Base-by-base conservation (phyloP, 106 monocot genomes). In the Xerophyta viscosa region DNA sequence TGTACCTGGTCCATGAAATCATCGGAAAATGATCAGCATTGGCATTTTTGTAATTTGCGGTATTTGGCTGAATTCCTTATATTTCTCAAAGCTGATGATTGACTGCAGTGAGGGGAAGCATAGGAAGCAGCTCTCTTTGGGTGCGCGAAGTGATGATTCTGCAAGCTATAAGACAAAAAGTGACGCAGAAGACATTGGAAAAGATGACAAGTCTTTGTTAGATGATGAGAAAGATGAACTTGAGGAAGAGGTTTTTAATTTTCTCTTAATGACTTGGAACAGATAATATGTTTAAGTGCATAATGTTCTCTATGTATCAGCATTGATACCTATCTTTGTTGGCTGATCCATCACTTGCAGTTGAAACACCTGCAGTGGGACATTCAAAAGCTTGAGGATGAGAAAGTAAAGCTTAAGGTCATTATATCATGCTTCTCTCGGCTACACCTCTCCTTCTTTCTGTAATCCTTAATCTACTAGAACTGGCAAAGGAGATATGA, bases 381-480 rank as follows among this genome's bases (percentile, higher is more conserved):
- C 31, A 70, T 82, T 66, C 72, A 73, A 36, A 64, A 27, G 23
- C 68, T 82, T 47, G 69, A 77, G 37, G 82, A 82, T 20, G 49
- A 82, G 31, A 82, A 82, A 69, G 52, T 60, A 44, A 60, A 66
- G 17, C 54, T 73, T 18, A 64, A 69, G 82, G 82, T 82, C 19
- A 24, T 29, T n/a, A 14, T 29, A 12, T 8, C 31, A 14, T 42
- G 72, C 53, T 54, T 13, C 28, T 62, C n/a, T n/a, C n/a, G n/a
- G n/a, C n/a, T n/a, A n/a, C n/a, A n/a, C n/a, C n/a, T n/a, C n/a
- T n/a, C n/a, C n/a, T n/a, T n/a, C n/a, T n/a, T n/a, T n/a, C n/a
- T n/a, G n/a, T n/a, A n/a, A n/a, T n/a, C n/a, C n/a, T n/a, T n/a
- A n/a, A n/a, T n/a, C n/a, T n/a, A n/a, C n/a, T n/a, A n/a, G n/a